Evolutionary conservation across 2,329 filamentous ascomycete genomes (phyloP).

Genomic region (Xylariaceae sp.): DNA sequence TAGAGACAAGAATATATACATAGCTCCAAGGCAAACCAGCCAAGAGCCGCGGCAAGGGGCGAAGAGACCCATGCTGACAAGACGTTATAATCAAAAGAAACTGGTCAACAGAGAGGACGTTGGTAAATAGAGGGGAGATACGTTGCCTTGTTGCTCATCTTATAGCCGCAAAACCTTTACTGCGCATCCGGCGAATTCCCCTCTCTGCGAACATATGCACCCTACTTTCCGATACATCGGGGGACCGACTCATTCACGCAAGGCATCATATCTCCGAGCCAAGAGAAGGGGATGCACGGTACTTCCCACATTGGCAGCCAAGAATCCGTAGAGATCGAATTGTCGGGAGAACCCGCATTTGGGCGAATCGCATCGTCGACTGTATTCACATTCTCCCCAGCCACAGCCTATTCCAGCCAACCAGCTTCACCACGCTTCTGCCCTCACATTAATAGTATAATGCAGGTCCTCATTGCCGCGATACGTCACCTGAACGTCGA

Average conservation of each 20-base stretch:
- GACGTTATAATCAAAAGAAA: not conserved
- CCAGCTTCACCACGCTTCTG: not conserved
- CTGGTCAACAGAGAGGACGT: not conserved
- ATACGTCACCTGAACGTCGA: not conserved
- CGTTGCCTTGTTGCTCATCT: not conserved
- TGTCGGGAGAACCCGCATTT: no score
- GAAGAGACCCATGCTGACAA: not conserved
- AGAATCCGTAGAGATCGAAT: no score
- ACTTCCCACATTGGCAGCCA: no score
- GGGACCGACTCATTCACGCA: no score
- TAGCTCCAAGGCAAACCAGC: slow-evolving; percentile 9
- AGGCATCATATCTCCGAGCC: no score
- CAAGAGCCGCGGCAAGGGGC: slow-evolving; percentile 1
- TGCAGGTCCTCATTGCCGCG: not conserved
- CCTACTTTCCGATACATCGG: no score
- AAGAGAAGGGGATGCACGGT: no score
- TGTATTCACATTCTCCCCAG: not conserved
- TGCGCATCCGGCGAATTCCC: no score
- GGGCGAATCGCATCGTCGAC: slow-evolving; percentile 4
- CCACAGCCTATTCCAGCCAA: slow-evolving; percentile 1
- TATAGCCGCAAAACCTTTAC: no score
- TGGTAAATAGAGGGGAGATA: not conserved
- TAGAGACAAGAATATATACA: slow-evolving; percentile 14
- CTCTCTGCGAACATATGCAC: no score
- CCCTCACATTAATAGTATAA: not conserved